These are phyloP conservation scores for Paramyrothecium sp. DNA, from an alignment of 2,329 filamentous ascomycete species.

Conservation along the genomic window DNA sequence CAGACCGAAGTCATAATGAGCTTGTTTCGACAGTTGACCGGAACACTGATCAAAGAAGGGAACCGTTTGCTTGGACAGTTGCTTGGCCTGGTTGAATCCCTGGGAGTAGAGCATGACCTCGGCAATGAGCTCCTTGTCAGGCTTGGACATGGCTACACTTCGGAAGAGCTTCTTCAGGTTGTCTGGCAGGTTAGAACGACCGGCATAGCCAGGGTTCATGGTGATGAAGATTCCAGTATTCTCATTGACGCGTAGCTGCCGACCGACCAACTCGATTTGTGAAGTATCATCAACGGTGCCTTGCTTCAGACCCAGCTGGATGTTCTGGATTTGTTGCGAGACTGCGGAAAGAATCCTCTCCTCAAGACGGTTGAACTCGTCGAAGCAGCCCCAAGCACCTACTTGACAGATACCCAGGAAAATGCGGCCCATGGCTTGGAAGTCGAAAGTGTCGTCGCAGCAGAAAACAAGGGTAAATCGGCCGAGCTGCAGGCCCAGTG, in stretches of 20 bases:
- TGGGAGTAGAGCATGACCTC: constrained; percentile 99
- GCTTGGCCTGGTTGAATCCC: constrained; percentile 95
- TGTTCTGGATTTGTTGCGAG: constrained; percentile 99
- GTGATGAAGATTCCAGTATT: constrained; percentile 99
- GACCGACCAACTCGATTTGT: constrained; percentile 91
- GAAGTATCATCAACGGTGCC: constrained; percentile 76
- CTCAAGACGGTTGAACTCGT: constrained; percentile 99
- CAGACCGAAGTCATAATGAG: constrained; percentile 98
- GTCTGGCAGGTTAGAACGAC: constrained; percentile 95
- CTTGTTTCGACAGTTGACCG: constrained; percentile 82
- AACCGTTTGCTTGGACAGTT: constrained; percentile 90
- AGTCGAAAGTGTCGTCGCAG: constrained; percentile 99
- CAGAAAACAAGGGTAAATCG: constrained; percentile 99
- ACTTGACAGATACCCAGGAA: constrained; percentile 99
- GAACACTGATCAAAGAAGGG: constrained; percentile 97
- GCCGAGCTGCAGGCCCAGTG: constrained; percentile 91
- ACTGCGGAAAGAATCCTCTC: constrained; percentile 97
- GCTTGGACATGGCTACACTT: constrained; percentile 99
- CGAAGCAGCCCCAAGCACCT: constrained; percentile 98
- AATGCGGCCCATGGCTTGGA: constrained; percentile 99
- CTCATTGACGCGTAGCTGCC: constrained; percentile 82
- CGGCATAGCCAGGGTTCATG: constrained; percentile 99
- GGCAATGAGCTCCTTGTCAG: constrained; percentile 98
- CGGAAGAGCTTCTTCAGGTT: constrained; percentile 99
- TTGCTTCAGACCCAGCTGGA: constrained; percentile 91